These are phyloP conservation scores for Inosperma sp. DNA, from an alignment of 768 basidiomycete genomes.

Conservation along the genomic window DNA sequence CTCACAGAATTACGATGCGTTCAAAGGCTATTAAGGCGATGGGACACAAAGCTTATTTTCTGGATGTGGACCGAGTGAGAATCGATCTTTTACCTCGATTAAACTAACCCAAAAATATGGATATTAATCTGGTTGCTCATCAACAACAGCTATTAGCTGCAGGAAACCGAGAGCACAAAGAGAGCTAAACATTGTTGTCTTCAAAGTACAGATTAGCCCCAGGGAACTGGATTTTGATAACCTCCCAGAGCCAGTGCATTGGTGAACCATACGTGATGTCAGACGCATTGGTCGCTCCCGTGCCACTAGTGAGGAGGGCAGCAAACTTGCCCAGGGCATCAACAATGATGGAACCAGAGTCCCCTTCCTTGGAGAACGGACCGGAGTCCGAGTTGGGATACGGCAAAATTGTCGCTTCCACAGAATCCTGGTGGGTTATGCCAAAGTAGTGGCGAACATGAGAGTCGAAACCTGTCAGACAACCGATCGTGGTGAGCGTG, in stretches of 20 bases:
- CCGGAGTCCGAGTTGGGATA: constrained; percentile 13
- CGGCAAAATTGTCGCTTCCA: constrained; percentile 27
- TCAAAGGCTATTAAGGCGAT: too few relatives aligned
- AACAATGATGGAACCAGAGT: constrained; percentile 36
- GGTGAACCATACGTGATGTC: constrained; percentile 34
- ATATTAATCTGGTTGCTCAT: too few relatives aligned
- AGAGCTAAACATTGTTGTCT: constrained; percentile 1
- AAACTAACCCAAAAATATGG: too few relatives aligned
- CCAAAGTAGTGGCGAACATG: constrained; percentile 27
- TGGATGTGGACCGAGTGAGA: too few relatives aligned
- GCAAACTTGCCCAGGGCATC: constrained; percentile 28
- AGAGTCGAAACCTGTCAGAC: constrained; percentile 30
- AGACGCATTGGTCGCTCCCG: constrained; percentile 15
- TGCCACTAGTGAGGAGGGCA: constrained; percentile 22
- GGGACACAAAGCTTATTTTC: too few relatives aligned
- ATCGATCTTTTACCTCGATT: too few relatives aligned
- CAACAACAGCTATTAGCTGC: too few relatives aligned
- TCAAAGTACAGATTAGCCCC: constrained; percentile 16
- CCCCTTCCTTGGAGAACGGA: constrained; percentile 30
- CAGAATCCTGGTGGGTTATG: constrained; percentile 15
- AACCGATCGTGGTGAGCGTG: constrained; percentile 36
- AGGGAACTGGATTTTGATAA: constrained; percentile 22
- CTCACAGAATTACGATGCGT: too few relatives aligned
- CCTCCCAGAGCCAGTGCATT: constrained; percentile 30
- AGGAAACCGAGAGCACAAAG: too few relatives aligned